Conservation (phyloP, 108 stramenopile species). For the Cyclotella cryptica region DNA sequence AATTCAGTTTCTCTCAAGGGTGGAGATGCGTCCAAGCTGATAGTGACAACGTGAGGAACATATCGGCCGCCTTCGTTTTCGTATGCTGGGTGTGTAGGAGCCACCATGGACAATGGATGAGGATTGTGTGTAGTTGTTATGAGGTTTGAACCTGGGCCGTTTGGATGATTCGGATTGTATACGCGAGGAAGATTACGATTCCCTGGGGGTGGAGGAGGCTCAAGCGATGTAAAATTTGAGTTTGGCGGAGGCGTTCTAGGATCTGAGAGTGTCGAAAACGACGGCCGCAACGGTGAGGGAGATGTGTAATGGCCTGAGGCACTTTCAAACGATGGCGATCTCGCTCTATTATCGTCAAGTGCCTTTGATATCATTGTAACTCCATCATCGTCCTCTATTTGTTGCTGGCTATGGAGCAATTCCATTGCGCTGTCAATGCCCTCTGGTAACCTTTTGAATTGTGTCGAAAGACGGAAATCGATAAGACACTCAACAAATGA, state of each 20-base stretch:
- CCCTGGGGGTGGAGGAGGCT: slow-evolving; percentile 58
- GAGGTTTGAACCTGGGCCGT: background rate
- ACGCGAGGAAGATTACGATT: slow-evolving; percentile 44
- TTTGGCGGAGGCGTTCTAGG: slow-evolving; percentile 50
- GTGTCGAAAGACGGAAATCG: background rate
- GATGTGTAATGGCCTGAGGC: background rate
- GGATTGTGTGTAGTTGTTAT: slow-evolving; percentile 49
- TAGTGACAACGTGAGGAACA: slow-evolving; percentile 87
- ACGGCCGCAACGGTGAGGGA: slow-evolving; percentile 17
- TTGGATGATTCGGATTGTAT: slow-evolving; percentile 16
- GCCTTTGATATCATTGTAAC: background rate
- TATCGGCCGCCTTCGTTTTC: slow-evolving; percentile 70
- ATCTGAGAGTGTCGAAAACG: slow-evolving; percentile 24
- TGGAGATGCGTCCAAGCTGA: slow-evolving; percentile 62
- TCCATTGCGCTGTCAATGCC: slow-evolving; percentile 83
- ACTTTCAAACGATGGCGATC: slow-evolving; percentile 5
- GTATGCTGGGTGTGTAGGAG: slow-evolving; percentile 47
- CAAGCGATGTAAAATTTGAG: slow-evolving; percentile 25
- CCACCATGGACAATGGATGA: slow-evolving; percentile 70
- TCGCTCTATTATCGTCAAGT: slow-evolving; percentile 4
- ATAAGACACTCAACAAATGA: background rate
- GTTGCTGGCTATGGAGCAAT: slow-evolving; percentile 55
- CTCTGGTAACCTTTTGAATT: slow-evolving; percentile 58
- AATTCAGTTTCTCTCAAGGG: slow-evolving; percentile 28
- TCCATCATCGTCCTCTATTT: slow-evolving; percentile 32